Conservation (phyloP, 2,329 filamentous ascomycete species). For the Fusarium burgessii region DNA sequence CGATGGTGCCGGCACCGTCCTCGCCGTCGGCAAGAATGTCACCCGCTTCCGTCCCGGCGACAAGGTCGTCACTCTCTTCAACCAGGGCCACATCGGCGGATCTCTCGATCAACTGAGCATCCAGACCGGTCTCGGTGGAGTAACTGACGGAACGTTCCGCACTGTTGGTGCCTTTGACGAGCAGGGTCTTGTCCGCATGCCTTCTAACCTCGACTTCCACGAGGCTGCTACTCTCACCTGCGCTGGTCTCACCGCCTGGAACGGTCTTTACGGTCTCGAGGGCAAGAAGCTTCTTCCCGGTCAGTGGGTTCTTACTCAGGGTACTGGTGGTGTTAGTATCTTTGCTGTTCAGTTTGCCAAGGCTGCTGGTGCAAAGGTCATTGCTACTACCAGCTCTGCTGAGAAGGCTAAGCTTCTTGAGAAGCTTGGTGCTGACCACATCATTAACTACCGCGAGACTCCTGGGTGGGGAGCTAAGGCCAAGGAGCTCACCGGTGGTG, state of each 20-base stretch:
- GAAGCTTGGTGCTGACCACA: slow-evolving; percentile 62
- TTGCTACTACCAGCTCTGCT: slow-evolving; percentile 61
- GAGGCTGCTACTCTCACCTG: slow-evolving; percentile 71
- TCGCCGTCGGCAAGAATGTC: slow-evolving; percentile 63
- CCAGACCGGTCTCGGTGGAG: slow-evolving; percentile 73
- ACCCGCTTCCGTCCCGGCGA: slow-evolving; percentile 64
- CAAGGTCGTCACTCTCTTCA: slow-evolving; percentile 71
- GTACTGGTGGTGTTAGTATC: slow-evolving; percentile 76
- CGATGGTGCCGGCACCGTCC: slow-evolving; percentile 66
- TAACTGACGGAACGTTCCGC: slow-evolving; percentile 74
- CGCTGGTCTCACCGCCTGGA: slow-evolving; percentile 74
- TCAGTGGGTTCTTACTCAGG: slow-evolving; percentile 72
- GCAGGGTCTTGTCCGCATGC: slow-evolving; percentile 73
- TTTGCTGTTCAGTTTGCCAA: slow-evolving; percentile 72
- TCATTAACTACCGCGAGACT: slow-evolving; percentile 63
- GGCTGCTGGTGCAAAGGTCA: slow-evolving; percentile 61
- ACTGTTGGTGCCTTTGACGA: slow-evolving; percentile 76
- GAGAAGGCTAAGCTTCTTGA: slow-evolving; percentile 59
- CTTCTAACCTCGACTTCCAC: slow-evolving; percentile 63
- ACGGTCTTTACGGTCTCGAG: slow-evolving; percentile 70
- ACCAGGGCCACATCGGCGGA: slow-evolving; percentile 64
- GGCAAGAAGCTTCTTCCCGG: slow-evolving; percentile 63
- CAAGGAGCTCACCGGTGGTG: slow-evolving; percentile 57
- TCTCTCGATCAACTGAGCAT: slow-evolving; percentile 51
- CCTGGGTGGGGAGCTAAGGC: slow-evolving; percentile 60